Evolutionary conservation across 2,329 filamentous ascomycete genomes (phyloP).

Genomic region (Davidsoniella virescens): DNA sequence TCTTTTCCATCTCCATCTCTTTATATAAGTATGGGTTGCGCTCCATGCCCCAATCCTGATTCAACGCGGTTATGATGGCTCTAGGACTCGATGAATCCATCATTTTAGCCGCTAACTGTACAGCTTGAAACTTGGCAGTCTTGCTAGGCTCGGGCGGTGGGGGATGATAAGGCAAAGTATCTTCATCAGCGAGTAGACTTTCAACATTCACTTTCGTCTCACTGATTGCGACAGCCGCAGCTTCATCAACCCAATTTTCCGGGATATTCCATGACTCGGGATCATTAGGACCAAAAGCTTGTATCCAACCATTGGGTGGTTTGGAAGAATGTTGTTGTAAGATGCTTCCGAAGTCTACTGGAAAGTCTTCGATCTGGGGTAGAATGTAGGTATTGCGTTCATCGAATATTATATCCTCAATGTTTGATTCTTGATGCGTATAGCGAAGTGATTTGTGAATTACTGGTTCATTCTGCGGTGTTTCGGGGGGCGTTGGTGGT

Average conservation of each 20-base stretch:
- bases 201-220: conserved; percentile 6
- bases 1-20: conserved; percentile 37
- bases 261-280: conserved; percentile 17
- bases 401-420: background rate
- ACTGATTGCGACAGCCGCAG: background rate
- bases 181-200: conserved; percentile 8
- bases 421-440: background rate
- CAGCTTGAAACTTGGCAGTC: conserved; percentile 17
- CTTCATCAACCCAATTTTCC: conserved; percentile 24
- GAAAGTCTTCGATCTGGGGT: conserved; percentile 3
- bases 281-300: conserved; percentile 11
- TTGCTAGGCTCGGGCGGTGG: conserved; percentile 18
- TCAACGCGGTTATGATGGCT: conserved; percentile 37
- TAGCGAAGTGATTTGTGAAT: background rate
- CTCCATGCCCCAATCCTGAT: conserved; percentile 30
- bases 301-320: conserved; percentile 4
- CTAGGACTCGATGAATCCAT: conserved; percentile 38
- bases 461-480: conserved; percentile 2
- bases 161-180: conserved; percentile 8
- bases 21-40: conserved; percentile 31
- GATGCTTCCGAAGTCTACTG: conserved; percentile 3
- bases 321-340: background rate
- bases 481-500: conserved; percentile 10
- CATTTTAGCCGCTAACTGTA: conserved; percentile 37
- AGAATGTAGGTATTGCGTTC: background rate